phyloP scores from a whole-genome alignment of 2,329 filamentous ascomycete genomes.

The Annulohypoxylon truncatum region DNA sequence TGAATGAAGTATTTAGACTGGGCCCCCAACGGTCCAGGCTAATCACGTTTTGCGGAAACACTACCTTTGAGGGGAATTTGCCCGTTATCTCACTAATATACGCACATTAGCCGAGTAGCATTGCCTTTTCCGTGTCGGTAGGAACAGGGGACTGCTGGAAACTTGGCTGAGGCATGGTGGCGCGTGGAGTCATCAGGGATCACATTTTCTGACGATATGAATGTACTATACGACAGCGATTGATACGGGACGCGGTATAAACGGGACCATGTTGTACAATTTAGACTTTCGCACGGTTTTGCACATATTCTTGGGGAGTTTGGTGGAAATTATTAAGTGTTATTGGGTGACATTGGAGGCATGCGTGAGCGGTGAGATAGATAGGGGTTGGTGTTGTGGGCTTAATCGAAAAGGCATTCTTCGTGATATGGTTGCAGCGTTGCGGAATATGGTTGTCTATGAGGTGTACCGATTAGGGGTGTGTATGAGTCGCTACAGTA shows the following conservation, averaged over 20 bases:
- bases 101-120: not conserved
- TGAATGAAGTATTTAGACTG: not conserved
- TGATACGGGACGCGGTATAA: not conserved
- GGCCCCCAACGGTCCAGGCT: not conserved
- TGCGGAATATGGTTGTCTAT: not conserved
- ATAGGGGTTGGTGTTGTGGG: not conserved
- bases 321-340: not conserved
- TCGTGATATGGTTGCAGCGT: not conserved
- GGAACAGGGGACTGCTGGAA: not conserved
- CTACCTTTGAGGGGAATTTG: not conserved
- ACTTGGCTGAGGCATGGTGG: not conserved
- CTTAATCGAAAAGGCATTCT: not conserved
- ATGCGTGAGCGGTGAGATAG: not conserved
- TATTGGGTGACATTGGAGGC: not conserved
- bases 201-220: conserved; percentile 14
- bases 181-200: conserved; percentile 9
- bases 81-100: not conserved
- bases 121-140: not conserved
- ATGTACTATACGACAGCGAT: conserved; percentile 31
- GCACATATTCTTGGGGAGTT: not conserved
- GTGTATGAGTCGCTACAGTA: not conserved
- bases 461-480: not conserved
- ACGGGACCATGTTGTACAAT: conserved; percentile 15
- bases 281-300: conserved; percentile 15
- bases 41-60: conserved; percentile 5